These are phyloP conservation scores for Apophysomyces ossiformis DNA, from an alignment of 371 early-diverging fungal species.

Conservation along the genomic window DNA sequence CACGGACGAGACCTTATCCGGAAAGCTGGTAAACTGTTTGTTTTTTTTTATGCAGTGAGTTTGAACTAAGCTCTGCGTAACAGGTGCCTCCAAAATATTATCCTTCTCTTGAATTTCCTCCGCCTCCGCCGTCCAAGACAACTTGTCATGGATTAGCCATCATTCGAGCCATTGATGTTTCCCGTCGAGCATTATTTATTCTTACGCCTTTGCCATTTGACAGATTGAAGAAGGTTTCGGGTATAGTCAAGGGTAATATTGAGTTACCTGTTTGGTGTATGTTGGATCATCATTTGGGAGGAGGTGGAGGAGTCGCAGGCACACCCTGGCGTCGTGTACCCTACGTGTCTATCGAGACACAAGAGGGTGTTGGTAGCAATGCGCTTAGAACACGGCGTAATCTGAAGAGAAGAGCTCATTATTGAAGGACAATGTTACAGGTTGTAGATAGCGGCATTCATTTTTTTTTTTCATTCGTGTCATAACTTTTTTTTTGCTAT, in stretches of 20 bases:
- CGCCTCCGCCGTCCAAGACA: slow-evolving; percentile 53
- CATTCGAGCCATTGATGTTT: slow-evolving; percentile 74
- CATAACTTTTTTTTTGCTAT: not conserved
- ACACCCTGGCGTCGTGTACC: slow-evolving; percentile 58
- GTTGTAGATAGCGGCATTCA: not conserved
- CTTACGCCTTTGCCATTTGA: slow-evolving; percentile 63
- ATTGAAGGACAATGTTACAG: not conserved
- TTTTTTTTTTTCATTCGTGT: no score
- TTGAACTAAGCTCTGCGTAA: not conserved
- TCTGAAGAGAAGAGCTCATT: slow-evolving; percentile 28
- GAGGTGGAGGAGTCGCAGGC: slow-evolving; percentile 46
- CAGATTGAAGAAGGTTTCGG: slow-evolving; percentile 58
- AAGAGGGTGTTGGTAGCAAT: slow-evolving; percentile 43
- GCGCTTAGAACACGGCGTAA: slow-evolving; percentile 40
- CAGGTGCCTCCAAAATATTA: slow-evolving; percentile 57
- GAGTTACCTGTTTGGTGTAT: slow-evolving; percentile 54
- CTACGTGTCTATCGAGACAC: slow-evolving; percentile 44
- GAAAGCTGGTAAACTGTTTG: not conserved
- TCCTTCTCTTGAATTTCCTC: slow-evolving; percentile 50
- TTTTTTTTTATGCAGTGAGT: not conserved
- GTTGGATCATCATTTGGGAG: slow-evolving; percentile 45
- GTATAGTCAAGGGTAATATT: slow-evolving; percentile 63
- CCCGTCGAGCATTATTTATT: slow-evolving; percentile 60
- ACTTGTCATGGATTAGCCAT: slow-evolving; percentile 76
- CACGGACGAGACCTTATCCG: not conserved